Evolutionary conservation across 176 grass and related monocot genomes (phyloP), one percentile per base, ranked within the genome.

Genomic region (Zea luxurians): DNA sequence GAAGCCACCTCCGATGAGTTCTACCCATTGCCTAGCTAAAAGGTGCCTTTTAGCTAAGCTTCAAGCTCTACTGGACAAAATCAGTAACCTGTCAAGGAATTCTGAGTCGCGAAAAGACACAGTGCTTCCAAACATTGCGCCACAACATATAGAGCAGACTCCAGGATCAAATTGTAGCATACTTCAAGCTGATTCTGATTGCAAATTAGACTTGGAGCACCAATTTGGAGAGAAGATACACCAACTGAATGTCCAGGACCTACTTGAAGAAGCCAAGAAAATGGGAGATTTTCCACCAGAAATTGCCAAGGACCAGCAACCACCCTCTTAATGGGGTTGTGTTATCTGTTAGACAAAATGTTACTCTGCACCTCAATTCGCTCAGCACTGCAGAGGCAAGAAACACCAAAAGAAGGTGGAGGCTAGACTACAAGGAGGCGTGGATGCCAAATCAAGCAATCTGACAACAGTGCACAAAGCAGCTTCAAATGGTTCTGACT

Each of bases 321-420:
- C 40, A 17, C 42, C 61, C 16, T 59, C 17, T 0, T 4, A 34
- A 45, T 52, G 62, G 77, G 13, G 45, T 15, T 75, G 70, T 5
- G 48, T 13, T 68, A 18, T 50, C 5, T 80, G 84, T 54, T 61
- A 67, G 13, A 77, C n/a, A 6, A 75, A 80, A 75, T 81, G 78
- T 37, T 53, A 4, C 18, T 61, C 70, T 15, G 54, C 53, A 62
- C 7, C 61, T 59, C 76, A 80, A 3, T 66, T 60, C 7, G 49
- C 49, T 61, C 13, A 80, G 34, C 76, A 79, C 68, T 67, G 68
- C 83, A 34, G 13, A 1, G 6, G 27, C 27, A 27, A 27, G 27
- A 27, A 27, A 27, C 27, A 27, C 27, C 27, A 27, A 27, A 27
- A 27, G 27, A 27, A 27, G 27, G 27, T 27, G 27, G 27, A 27